Evolutionary conservation across 306 rosid genomes (phyloP).

Genomic region (Rosa multiflora): DNA sequence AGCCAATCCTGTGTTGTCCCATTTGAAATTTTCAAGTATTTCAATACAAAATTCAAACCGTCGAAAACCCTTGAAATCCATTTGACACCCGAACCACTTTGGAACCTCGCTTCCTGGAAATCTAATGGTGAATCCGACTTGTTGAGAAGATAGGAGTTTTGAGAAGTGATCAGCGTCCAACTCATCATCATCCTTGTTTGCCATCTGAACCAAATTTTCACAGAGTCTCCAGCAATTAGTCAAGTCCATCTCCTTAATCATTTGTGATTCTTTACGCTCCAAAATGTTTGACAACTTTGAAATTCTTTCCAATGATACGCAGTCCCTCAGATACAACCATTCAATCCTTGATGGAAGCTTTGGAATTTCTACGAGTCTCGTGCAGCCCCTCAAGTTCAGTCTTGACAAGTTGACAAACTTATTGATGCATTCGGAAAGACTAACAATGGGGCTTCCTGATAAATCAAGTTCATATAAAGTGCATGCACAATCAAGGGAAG

Average conservation of each 20-base stretch:
- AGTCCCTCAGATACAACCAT: background rate
- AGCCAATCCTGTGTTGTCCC: background rate
- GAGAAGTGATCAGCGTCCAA: background rate
- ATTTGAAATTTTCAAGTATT: background rate
- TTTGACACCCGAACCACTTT: background rate
- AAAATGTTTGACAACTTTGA: conserved; percentile 2
- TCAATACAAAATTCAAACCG: background rate
- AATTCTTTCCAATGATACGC: background rate
- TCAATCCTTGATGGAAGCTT: background rate
- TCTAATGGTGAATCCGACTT: accelerated
- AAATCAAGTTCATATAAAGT: background rate
- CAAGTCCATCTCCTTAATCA: background rate
- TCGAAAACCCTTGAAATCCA: background rate
- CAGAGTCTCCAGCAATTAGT: background rate
- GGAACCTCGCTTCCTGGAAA: background rate
- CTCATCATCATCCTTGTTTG: background rate
- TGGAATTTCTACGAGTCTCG: background rate
- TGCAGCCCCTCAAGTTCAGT: background rate
- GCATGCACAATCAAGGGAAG: background rate
- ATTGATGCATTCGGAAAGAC: background rate
- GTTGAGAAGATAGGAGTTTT: background rate
- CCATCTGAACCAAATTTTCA: background rate
- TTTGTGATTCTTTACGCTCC: background rate
- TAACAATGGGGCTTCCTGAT: background rate
- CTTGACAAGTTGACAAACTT: background rate